Base-by-base conservation (phyloP, 805 yeast genomes). In the Monosporozyma unispora region DNA sequence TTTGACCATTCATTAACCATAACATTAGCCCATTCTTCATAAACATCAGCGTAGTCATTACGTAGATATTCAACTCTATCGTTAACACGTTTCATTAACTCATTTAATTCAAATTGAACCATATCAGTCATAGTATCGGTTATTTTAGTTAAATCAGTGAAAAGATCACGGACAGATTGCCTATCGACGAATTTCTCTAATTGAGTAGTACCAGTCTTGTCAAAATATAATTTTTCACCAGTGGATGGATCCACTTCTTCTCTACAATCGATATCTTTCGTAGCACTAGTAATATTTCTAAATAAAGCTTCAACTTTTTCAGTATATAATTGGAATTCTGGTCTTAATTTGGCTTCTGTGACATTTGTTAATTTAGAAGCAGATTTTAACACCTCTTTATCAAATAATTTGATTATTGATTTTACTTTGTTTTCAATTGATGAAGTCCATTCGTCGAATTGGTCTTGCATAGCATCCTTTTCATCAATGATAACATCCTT, bases 21-120 rank as follows among this genome's bases (percentile, higher is more conserved):
- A 6, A 79, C 76, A 48, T 84, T 89, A 5, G 83, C 81, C 71
- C 84, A 85, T 52, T 84, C 84, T 62, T 84, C 90, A 60, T 81
- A 75, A 0, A 82, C 74, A 54, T 85, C 90, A 48, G 84, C 72
- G 35, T 82, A 74, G 19, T 69, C 62, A 19, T 68, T 61, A 58
- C 78, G 73, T 31, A 71, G 64, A 1, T 60, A 58, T 27, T 71
- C 67, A 10, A 71, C 67, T 6, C 63, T 65, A 3, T 64, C 57
- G 40, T 74, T 69, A 22, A 71, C 66, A 4, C 57, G 57, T 21
- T 62, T 54, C 40, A 71, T 63, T 11, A 64, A 54, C 6, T 58
- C 49, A 11, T 58, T 54, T 46, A 75, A 57, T 22, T 64, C 58
- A 2, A 52, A 54, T 18, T 69, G 66, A 38, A 76, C 62, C 1